Base-by-base conservation (phyloP, 2,329 filamentous ascomycete species). In the Colletotrichum lupini region DNA sequence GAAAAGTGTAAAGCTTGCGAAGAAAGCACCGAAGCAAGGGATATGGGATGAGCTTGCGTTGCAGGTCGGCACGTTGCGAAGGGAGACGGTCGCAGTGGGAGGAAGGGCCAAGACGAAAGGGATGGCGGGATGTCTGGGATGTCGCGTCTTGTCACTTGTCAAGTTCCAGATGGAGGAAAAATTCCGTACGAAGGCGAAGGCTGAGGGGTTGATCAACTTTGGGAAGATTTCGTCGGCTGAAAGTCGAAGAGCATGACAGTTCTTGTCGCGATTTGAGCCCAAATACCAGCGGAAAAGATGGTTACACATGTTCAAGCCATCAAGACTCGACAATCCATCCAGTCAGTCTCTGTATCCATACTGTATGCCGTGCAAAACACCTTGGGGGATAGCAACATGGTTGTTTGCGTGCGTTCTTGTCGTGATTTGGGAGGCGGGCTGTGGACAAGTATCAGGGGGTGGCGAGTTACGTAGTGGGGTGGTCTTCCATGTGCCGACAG, bases 91-190 rank as follows among this genome's bases (percentile, higher is more conserved):
- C 16, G 24, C 30, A 14, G 68, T 55, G 52, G 35, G 22, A 19
- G 28, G 32, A 35, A 35, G 26, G 59, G 35, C 35, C 42, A 66
- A 53, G 53, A 37, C 52, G 37, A 19, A 55, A 69, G 59, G 60
- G 60, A 65, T 37, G 22, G 49, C 52, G 52, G 35, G 11, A 65
- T 66, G 70, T 71, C 67, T 71, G 22, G 60, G 67, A 52, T 71
- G 56, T 61, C 56, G 68, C 49, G 55, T 57, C 60, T 61, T 73
- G 71, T 73, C 71, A 73, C 67, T 73, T 71, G 67, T 57, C 28
- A 73, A 30, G 71, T 73, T 73, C 67, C 71, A 61, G 55, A 65
- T 46, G 66, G 46, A 59, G 56, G 46, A 24, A 63, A 63, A 28
- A 64, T 28, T 49, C 42, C 42, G 42, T 49, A 49, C 42, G 22